These are phyloP conservation scores for Podosphaera leucotricha DNA, from an alignment of 2,329 filamentous ascomycete genomes.

Conservation along the genomic window DNA sequence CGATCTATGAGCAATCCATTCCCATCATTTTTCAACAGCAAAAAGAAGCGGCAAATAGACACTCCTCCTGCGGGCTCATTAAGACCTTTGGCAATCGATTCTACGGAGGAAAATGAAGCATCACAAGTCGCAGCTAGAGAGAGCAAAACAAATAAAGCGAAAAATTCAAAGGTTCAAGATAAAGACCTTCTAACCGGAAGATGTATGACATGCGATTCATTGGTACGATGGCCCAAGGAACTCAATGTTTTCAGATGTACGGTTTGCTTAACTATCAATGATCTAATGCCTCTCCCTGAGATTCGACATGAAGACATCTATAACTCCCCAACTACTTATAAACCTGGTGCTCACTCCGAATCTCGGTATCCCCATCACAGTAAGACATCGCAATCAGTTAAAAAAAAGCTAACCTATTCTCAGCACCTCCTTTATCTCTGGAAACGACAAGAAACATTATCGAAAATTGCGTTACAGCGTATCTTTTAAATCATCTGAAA, in stretches of 20 bases:
- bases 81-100: slow-evolving; percentile 18
- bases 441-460: slow-evolving; percentile 34
- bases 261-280: slow-evolving; percentile 67
- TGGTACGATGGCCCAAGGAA: slow-evolving; percentile 55
- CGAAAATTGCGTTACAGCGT: slow-evolving; percentile 25
- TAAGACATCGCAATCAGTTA: not conserved
- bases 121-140: slow-evolving; percentile 4
- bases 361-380: not conserved
- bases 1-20: slow-evolving; percentile 59
- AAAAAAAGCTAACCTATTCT: slow-evolving; percentile 1
- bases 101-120: slow-evolving; percentile 22
- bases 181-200: slow-evolving; percentile 44
- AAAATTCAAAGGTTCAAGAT: slow-evolving; percentile 18
- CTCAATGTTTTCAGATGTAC: slow-evolving; percentile 59
- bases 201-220: slow-evolving; percentile 70
- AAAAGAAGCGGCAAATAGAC: slow-evolving; percentile 26
- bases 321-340: slow-evolving; percentile 5
- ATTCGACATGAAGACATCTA: slow-evolving; percentile 11
- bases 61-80: slow-evolving; percentile 12
- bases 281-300: slow-evolving; percentile 29
- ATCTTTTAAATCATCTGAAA: slow-evolving; percentile 22
- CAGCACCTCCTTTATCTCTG: slow-evolving; percentile 29
- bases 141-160: slow-evolving; percentile 10
- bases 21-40: slow-evolving; percentile 42
- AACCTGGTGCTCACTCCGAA: slow-evolving; percentile 5